A percentile compares a stretch with the other conserved stretches of the same genome.
phyloP scores from a whole-genome alignment of 176 grass and related monocot genomes.

The Oryza meridionalis region DNA sequence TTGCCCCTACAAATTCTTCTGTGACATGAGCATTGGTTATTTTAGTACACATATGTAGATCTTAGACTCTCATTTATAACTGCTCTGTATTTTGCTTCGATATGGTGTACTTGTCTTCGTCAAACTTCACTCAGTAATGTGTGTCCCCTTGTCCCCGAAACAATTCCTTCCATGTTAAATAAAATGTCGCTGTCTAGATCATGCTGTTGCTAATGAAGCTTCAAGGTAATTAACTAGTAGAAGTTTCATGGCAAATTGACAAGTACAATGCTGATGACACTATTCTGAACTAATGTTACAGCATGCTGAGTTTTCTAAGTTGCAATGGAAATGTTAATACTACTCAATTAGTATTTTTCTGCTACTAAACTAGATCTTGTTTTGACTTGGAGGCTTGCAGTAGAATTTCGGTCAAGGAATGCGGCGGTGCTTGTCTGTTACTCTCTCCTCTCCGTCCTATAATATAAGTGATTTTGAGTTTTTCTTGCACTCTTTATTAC shows the following conservation, averaged over 20 bases:
- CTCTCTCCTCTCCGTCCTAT: too few species aligned
- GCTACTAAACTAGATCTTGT: not conserved
- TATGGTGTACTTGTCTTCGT: not conserved
- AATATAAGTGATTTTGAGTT: too few species aligned
- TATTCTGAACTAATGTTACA: not conserved
- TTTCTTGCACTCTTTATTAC: too few species aligned
- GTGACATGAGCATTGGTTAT: not conserved
- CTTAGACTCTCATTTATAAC: not conserved
- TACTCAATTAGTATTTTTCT: not conserved
- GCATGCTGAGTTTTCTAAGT: not conserved
- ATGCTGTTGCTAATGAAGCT: not conserved
- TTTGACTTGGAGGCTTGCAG: not conserved
- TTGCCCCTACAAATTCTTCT: not conserved
- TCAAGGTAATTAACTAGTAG: not conserved
- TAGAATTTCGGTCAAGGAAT: not conserved
- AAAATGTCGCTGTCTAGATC: not conserved
- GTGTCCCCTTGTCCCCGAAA: not conserved
- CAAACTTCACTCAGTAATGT: not conserved
- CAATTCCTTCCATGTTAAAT: not conserved
- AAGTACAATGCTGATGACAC: not conserved
- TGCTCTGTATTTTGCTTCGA: not conserved
- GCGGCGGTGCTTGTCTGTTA: too few species aligned
- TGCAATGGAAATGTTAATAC: not conserved
- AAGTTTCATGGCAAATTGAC: not conserved
- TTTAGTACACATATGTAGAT: not conserved